Conservation (phyloP, 352 stramenopile species). For the Pythium grandisporangium region DNA sequence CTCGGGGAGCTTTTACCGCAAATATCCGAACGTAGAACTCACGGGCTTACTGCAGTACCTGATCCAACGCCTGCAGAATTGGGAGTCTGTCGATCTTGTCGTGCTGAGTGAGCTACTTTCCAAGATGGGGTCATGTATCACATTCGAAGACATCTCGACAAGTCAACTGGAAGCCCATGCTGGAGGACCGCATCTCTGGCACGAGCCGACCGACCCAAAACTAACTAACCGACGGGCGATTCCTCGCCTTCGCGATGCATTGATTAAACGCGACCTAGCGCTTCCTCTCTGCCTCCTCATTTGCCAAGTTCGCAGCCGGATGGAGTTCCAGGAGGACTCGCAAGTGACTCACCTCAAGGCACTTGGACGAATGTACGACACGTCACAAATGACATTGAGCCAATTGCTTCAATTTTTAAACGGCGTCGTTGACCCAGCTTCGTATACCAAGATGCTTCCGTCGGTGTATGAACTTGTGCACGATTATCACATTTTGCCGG, state of each 20-base stretch:
- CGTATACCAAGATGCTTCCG: conserved; percentile 69
- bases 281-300: conserved; percentile 73
- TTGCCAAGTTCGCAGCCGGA: conserved; percentile 78
- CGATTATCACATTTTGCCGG: conserved; percentile 65
- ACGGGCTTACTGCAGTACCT: conserved; percentile 88
- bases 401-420: conserved; percentile 84
- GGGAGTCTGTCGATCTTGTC: conserved; percentile 78
- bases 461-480: conserved; percentile 47
- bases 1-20: conserved; percentile 91
- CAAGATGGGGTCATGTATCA: conserved; percentile 84
- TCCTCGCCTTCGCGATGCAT: conserved; percentile 65
- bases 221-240: conserved; percentile 80
- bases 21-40: conserved; percentile 90
- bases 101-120: conserved; percentile 84
- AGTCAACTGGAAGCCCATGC: conserved; percentile 79
- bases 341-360: conserved; percentile 62
- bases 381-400: conserved; percentile 76
- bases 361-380: conserved; percentile 74
- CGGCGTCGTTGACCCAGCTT: conserved; percentile 52
- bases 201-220: conserved; percentile 71
- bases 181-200: conserved; percentile 68
- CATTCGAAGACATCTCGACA: conserved; percentile 77
- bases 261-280: conserved; percentile 73
- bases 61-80: conserved; percentile 79
- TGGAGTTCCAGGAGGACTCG: conserved; percentile 68